Evolutionary conservation across 1,284 basidiomycete species (phyloP).

Genomic region (Albatrellus sp.): DNA sequence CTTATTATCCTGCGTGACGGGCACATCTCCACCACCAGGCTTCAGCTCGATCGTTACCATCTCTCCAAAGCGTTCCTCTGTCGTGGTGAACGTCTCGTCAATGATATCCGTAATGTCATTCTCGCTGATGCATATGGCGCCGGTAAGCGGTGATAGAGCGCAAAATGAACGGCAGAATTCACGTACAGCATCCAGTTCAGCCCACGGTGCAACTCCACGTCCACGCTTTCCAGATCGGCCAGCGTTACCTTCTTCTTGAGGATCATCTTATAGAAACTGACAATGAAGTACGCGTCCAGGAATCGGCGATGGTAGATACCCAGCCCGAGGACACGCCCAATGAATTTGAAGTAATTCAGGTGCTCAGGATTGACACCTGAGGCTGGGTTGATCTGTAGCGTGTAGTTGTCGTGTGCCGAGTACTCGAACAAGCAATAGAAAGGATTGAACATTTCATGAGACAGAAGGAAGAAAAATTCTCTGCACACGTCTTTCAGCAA

Average conservation of each 20-base stretch:
- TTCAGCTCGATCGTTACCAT: slow-evolving; percentile 90
- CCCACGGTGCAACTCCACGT: slow-evolving; percentile 83
- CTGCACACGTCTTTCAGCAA: slow-evolving; percentile 25
- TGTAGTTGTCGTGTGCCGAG: slow-evolving; percentile 98
- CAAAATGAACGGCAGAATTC: slow-evolving; percentile 2
- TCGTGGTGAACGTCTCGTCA: slow-evolving; percentile 89
- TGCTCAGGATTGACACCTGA: slow-evolving; percentile 98
- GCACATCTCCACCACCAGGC: slow-evolving; percentile 71
- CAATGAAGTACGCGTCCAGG: slow-evolving; percentile 98
- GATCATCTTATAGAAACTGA: slow-evolving; percentile 99
- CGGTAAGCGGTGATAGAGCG: neutral
- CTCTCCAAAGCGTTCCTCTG: slow-evolving; percentile 97
- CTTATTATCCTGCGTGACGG: slow-evolving; percentile 97
- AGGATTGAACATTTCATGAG: slow-evolving; percentile 98
- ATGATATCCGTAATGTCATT: slow-evolving; percentile 93
- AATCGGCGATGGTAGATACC: slow-evolving; percentile 98
- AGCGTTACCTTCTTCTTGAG: slow-evolving; percentile 78
- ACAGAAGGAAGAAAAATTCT: slow-evolving; percentile 99
- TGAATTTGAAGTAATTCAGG: slow-evolving; percentile 99
- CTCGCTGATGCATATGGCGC: slow-evolving; percentile 37
- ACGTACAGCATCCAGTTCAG: slow-evolving; percentile 94
- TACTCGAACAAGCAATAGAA: slow-evolving; percentile 99
- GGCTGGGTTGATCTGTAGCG: slow-evolving; percentile 95
- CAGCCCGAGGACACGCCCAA: slow-evolving; percentile 86
- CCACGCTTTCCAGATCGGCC: slow-evolving; percentile 84